Conservation (phyloP, 2,329 filamentous ascomycete species). For the Aspergillus brunneoviolaceus region DNA sequence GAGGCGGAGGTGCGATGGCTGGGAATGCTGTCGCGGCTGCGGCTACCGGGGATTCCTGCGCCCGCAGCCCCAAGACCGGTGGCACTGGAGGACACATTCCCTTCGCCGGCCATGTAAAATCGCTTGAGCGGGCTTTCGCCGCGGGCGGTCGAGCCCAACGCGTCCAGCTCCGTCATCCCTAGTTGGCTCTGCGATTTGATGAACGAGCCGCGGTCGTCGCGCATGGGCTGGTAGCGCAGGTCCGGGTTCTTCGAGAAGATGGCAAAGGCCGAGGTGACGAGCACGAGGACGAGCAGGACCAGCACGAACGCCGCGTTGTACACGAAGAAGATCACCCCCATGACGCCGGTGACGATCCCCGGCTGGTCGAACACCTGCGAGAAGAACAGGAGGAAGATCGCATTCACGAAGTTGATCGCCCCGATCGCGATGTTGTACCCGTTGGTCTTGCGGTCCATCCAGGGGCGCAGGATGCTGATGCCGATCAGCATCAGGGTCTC, state of each 20-base stretch:
- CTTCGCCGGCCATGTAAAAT: neutral
- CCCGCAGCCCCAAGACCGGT: neutral
- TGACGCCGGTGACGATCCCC: constrained; percentile 76
- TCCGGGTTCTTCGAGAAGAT: constrained; percentile 92
- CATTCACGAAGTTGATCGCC: constrained; percentile 84
- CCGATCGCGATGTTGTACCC: constrained; percentile 92
- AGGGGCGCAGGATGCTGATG: constrained; percentile 79
- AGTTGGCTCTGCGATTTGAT: constrained; percentile 92
- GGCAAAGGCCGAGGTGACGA: constrained; percentile 72
- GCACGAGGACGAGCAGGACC: constrained; percentile 76
- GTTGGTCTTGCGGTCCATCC: constrained; percentile 99
- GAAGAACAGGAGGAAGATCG: constrained; percentile 85
- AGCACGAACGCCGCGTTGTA: constrained; percentile 80
- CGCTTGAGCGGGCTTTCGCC: constrained; percentile 55
- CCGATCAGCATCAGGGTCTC: constrained; percentile 75
- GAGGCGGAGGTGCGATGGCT: neutral
- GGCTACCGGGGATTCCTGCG: no score
- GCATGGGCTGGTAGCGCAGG: constrained; percentile 91
- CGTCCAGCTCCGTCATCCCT: constrained; percentile 76
- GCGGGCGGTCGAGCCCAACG: constrained; percentile 80
- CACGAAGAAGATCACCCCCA: constrained; percentile 86
- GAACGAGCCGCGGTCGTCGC: constrained; percentile 89
- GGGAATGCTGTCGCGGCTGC: neutral
- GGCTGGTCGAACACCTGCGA: constrained; percentile 82
- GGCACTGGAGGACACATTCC: neutral